phyloP scores from a whole-genome alignment of 192 early-diverging fungal species.

The Cladochytrium replicatum region DNA sequence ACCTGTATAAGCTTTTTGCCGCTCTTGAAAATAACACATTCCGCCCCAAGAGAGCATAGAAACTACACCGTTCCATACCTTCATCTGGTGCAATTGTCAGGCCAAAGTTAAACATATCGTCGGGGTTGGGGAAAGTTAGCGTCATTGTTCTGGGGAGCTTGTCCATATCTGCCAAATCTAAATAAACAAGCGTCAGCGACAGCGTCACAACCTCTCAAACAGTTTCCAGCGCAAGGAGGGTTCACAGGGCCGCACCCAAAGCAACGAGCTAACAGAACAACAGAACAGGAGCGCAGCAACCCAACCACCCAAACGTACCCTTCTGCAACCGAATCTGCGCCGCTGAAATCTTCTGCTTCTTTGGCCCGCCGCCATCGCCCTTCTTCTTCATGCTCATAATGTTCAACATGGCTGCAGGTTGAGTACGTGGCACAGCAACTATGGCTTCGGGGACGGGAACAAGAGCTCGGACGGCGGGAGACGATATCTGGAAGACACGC shows the following conservation, averaged over 20 bases:
- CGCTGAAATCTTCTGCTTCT: constrained; percentile 73
- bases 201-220: background rate
- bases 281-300: constrained; percentile 9
- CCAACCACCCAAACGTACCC: constrained; percentile 38
- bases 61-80: constrained; percentile 33
- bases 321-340: constrained; percentile 90
- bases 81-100: constrained; percentile 80
- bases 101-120: constrained; percentile 74
- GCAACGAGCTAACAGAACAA: background rate
- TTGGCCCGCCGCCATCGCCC: constrained; percentile 35
- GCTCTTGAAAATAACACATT: constrained; percentile 1
- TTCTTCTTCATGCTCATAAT: constrained; percentile 82
- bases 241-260: background rate
- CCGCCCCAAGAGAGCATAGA: background rate
- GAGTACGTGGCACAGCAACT: too few relatives aligned
- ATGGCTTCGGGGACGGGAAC: too few relatives aligned
- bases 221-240: background rate
- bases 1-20: too few relatives aligned
- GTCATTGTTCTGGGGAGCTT: constrained; percentile 62
- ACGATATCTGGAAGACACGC: constrained; percentile 91
- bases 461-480: too few relatives aligned
- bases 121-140: constrained; percentile 62
- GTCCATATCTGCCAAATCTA: constrained; percentile 77
- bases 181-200: background rate
- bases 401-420: too few relatives aligned